Evolutionary conservation across 768 basidiomycete genomes (phyloP).

Genomic region (Tubosaeta sp.): DNA sequence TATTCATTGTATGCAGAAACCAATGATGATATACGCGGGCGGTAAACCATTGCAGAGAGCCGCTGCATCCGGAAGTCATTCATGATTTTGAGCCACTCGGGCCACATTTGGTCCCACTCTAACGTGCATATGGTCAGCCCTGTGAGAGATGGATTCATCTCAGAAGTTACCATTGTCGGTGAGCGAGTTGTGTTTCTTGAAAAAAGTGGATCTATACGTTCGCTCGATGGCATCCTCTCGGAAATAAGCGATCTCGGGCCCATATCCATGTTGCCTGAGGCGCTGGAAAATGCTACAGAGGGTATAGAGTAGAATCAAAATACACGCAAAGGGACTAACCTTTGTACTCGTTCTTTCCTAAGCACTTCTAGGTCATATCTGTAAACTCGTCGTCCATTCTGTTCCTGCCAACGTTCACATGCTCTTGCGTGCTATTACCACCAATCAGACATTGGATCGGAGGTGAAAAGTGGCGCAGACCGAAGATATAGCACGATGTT

Average conservation of each 20-base stretch:
- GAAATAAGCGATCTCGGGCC: not conserved
- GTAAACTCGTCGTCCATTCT: not conserved
- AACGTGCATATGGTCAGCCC: not conserved
- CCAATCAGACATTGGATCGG: not conserved
- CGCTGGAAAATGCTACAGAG: slow-evolving; percentile 6
- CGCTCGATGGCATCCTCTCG: not conserved
- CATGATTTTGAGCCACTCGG: not conserved
- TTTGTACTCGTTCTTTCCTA: not conserved
- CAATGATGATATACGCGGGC: slow-evolving; percentile 1
- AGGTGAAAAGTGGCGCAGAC: not conserved
- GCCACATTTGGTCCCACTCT: slow-evolving; percentile 14
- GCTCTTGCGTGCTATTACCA: slow-evolving; percentile 1
- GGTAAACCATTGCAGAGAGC: not conserved
- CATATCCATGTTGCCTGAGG: slow-evolving; percentile 6
- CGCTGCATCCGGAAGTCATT: not conserved
- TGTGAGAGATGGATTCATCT: not conserved
- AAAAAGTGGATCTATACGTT: not conserved
- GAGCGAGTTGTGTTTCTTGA: slow-evolving; percentile 4
- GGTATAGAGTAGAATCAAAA: not conserved
- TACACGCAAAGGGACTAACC: not conserved
- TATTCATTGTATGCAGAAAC: not conserved
- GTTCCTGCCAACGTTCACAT: slow-evolving; percentile 3
- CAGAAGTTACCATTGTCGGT: slow-evolving; percentile 4
- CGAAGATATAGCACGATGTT: not conserved
- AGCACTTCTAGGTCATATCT: not conserved